These are phyloP conservation scores for Cucurbita ficifolia DNA, from an alignment of 306 rosid genomes.

Conservation along the genomic window DNA sequence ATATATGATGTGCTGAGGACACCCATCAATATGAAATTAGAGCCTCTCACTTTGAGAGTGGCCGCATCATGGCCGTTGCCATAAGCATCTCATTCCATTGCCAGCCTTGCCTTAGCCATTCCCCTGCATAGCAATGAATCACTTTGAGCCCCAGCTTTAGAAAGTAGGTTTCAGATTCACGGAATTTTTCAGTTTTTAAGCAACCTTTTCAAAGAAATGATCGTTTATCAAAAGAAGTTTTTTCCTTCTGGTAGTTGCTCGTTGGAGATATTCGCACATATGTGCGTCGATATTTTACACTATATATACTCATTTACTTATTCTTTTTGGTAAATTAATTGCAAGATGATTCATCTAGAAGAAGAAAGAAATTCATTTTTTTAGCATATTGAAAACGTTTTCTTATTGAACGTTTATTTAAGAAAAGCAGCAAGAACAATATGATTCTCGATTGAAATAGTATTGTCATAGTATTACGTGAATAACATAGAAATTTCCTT, in stretches of 20 bases:
- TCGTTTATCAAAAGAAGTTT: too few relatives aligned
- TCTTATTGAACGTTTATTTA: background rate
- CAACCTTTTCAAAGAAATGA: background rate
- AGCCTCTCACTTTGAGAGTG: background rate
- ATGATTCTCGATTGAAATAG: background rate
- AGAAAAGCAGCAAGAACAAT: background rate
- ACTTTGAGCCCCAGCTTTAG: background rate
- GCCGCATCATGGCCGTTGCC: background rate
- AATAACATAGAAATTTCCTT: background rate
- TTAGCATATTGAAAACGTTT: too few relatives aligned
- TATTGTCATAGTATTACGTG: background rate
- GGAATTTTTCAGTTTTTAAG: background rate
- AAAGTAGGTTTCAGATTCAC: background rate
- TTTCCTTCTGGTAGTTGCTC: too few relatives aligned
- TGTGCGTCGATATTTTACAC: background rate
- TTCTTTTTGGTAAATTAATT: background rate
- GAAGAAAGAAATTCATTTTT: background rate
- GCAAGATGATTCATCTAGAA: background rate
- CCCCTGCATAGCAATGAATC: background rate
- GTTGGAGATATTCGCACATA: background rate
- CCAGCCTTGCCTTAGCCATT: background rate
- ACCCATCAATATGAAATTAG: background rate
- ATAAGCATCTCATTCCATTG: slow-evolving; percentile 2
- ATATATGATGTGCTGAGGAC: background rate
- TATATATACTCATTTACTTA: background rate